Base-by-base conservation (phyloP, 2,329 filamentous ascomycete genomes). In the Exophiala sp. region DNA sequence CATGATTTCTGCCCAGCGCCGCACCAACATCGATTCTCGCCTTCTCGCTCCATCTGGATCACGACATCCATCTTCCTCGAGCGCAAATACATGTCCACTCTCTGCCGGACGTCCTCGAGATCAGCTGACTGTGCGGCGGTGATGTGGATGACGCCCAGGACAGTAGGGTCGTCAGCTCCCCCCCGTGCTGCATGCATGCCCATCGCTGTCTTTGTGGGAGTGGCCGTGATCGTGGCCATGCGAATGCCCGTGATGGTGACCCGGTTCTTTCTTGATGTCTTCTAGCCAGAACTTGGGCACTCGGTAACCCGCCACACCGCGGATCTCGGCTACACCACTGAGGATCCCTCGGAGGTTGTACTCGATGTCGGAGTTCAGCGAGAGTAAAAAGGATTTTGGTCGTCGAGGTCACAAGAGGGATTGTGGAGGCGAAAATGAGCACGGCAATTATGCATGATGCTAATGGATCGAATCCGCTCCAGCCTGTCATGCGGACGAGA, bases 261-360 rank as follows among this genome's bases (percentile, higher is more conserved):
- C 53, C 44, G 66, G 58, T 22, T 61, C 52, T 39, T 56, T 55
- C 55, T 67, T 61, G 48, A 64, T 55, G 48, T 68, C 59, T 60
- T 94, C 88, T 11, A 93, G 73, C 93, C 93, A 98, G 64, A 97
- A 96, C 61, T 89, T 85, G 6, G 91, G 90, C 1, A 86, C 87
- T 1, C 85, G 78, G 63, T 96, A 97, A 45, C 85, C 83, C 0
- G 85, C 83, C 0, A 98, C 91, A 0, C 91, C 93, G 24, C 86
- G 78, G 53, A 97, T 74, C 43, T 85, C 84, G 41, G 83, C 82
- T 7, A 98, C 82, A 4, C 90, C 90, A 2, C 88, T 85, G 8
- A 98, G 75, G 0, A 85, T 86, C 63, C 93, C 89, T 51, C 93
- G 86, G 49, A 97, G 77, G 52, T 81, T 84, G 66, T 96, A 97